phyloP scores from a whole-genome alignment of 23 red algal species.

The Pyropia haitanensis region DNA sequence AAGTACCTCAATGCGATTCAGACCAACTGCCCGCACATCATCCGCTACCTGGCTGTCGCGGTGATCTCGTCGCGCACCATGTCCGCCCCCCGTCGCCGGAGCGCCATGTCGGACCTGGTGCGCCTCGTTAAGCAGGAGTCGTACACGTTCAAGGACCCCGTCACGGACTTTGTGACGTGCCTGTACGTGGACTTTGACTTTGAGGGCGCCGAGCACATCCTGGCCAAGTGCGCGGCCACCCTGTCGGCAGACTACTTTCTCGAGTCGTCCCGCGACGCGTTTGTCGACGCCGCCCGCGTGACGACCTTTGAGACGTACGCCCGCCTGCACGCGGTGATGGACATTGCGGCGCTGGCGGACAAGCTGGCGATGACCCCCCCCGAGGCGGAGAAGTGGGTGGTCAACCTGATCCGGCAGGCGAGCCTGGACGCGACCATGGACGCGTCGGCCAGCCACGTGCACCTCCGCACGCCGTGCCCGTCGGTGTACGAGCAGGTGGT shows the following conservation, averaged over 20 bases:
- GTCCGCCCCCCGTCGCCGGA: conserved; percentile 12
- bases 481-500: conserved; percentile 92
- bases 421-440: conserved; percentile 93
- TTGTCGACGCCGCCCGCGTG: conserved; percentile 72
- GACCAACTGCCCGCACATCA: conserved; percentile 96
- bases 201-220: conserved; percentile 70
- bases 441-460: conserved; percentile 71
- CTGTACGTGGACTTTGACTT: conserved; percentile 96
- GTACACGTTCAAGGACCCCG: conserved; percentile 65
- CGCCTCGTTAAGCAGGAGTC: conserved; percentile 69
- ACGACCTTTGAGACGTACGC: conserved; percentile 96
- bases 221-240: conserved; percentile 84
- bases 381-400: conserved; percentile 92
- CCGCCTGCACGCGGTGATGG: conserved; percentile 87
- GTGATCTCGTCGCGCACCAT: conserved; percentile 45
- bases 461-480: conserved; percentile 60
- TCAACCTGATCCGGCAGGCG: conserved; percentile 79
- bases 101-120: conserved; percentile 77
- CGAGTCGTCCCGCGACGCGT: conserved; percentile 60
- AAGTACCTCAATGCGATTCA: conserved; percentile 92
- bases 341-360: conserved; percentile 76
- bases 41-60: conserved; percentile 84
- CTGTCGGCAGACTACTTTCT: conserved; percentile 83
- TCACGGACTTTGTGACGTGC: conserved; percentile 81
- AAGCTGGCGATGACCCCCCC: conserved; percentile 86